Conservation (phyloP, 345 rosid species). For the Murraya paniculata region DNA sequence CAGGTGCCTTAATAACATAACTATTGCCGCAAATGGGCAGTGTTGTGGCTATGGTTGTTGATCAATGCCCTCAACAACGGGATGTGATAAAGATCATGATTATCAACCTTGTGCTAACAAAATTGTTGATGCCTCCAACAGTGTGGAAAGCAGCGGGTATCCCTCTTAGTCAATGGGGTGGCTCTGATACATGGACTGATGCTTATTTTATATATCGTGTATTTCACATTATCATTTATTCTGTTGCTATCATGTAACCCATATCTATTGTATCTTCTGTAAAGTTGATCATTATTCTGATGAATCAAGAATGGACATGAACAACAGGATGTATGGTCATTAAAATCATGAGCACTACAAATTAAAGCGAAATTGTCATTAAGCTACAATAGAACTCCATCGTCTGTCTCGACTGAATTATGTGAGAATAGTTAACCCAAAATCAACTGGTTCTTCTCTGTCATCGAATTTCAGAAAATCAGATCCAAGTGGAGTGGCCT, state of each 20-base stretch:
- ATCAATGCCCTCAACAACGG: conserved; percentile 32
- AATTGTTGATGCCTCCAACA: conserved; percentile 28
- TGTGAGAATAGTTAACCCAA: conserved; percentile 23
- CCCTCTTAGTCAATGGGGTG: conserved; percentile 23
- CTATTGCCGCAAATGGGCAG: conserved; percentile 25
- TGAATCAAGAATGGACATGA: not conserved
- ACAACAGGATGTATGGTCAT: not conserved
- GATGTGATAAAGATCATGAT: conserved; percentile 23
- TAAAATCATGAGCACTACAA: conserved; percentile 16
- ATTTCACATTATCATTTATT: not conserved
- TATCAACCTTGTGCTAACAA: conserved; percentile 29
- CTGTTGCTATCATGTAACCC: not conserved
- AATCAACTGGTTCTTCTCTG: conserved; percentile 25
- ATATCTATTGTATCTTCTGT: not conserved
- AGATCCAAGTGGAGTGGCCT: conserved; percentile 22
- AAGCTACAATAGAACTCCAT: conserved; percentile 34
- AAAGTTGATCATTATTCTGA: not conserved
- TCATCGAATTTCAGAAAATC: conserved; percentile 18
- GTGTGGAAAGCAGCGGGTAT: conserved; percentile 36
- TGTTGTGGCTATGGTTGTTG: conserved; percentile 33
- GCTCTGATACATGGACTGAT: conserved; percentile 30
- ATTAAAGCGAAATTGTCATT: conserved; percentile 9
- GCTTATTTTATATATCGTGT: conserved; percentile 5
- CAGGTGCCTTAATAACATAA: conserved; percentile 27
- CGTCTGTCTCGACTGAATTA: conserved; percentile 16